These are phyloP conservation scores for Crithidia mellificae DNA, from an alignment of 208 protist species.

Conservation along the genomic window DNA sequence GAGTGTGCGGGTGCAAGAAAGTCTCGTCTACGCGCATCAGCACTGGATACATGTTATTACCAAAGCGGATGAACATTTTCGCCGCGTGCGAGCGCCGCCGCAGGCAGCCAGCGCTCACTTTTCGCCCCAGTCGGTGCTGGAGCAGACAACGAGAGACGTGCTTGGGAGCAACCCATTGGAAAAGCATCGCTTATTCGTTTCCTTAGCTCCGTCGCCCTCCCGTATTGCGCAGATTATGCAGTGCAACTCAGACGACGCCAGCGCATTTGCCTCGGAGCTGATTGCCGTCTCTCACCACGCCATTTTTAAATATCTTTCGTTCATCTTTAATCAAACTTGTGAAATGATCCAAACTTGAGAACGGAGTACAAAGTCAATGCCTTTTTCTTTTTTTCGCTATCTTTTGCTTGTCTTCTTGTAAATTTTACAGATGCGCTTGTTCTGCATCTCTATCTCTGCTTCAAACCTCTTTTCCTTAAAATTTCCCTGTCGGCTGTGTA, in stretches of 20 bases:
- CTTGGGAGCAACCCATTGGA: constrained; percentile 11
- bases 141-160: not conserved
- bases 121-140: constrained; percentile 1
- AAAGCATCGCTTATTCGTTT: constrained; percentile 15
- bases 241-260: constrained; percentile 6
- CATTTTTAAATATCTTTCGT: constrained; percentile 12
- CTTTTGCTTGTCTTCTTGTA: too few species aligned
- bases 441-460: too few species aligned
- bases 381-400: too few species aligned
- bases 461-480: too few species aligned
- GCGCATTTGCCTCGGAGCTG: constrained; percentile 8
- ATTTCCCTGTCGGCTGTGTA: too few species aligned
- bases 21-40: constrained; percentile 23
- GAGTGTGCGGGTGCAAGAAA: constrained; percentile 32
- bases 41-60: constrained; percentile 46
- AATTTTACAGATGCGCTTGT: too few species aligned
- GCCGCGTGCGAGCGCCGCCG: not conserved
- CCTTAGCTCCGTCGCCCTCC: constrained; percentile 24
- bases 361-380: too few species aligned
- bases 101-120: too few species aligned
- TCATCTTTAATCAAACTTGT: not conserved
- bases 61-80: constrained; percentile 57
- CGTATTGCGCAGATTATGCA: constrained; percentile 8
- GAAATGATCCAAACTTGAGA: not conserved
- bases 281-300: constrained; percentile 5